A percentile compares a stretch with the other conserved stretches of the same genome.
phyloP scores from a whole-genome alignment of 441 rosid species.

The Mallotus japonicus region DNA sequence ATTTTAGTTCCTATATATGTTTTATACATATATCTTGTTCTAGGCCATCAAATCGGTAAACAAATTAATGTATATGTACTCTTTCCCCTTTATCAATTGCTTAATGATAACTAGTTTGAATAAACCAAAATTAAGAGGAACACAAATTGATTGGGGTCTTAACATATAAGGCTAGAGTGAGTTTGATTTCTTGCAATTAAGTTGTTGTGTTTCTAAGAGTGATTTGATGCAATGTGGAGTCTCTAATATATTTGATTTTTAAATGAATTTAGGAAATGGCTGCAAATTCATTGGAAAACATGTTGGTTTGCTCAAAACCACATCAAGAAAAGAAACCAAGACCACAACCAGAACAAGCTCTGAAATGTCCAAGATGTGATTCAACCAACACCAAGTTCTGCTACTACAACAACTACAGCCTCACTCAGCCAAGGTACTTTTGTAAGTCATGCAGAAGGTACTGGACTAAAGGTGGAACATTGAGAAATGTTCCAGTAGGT shows the following conservation, averaged over 20 bases:
- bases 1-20: too few species aligned
- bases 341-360: constrained; percentile 74
- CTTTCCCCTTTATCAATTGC: too few species aligned
- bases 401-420: constrained; percentile 96
- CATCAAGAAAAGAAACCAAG: constrained; percentile 55
- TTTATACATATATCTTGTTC: too few species aligned
- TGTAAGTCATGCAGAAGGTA: constrained; percentile 92
- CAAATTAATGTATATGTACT: too few species aligned
- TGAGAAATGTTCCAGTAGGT: constrained; percentile 86
- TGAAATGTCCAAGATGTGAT: constrained; percentile 84
- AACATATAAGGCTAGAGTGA: not conserved
- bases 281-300: constrained; percentile 48
- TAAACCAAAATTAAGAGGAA: too few species aligned
- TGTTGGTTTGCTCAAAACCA: constrained; percentile 44
- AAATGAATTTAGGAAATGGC: constrained; percentile 43
- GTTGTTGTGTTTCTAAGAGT: not conserved
- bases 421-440: constrained; percentile 86
- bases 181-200: not conserved
- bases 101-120: too few species aligned
- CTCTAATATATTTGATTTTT: not conserved
- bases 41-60: too few species aligned
- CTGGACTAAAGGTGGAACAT: constrained; percentile 95
- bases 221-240: not conserved
- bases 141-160: not conserved
- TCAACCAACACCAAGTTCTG: constrained; percentile 92